Evolutionary conservation across 805 yeast species (phyloP), one percentile per base, ranked within the genome.

Genomic region (Groenewaldozyma salmanticensis): DNA sequence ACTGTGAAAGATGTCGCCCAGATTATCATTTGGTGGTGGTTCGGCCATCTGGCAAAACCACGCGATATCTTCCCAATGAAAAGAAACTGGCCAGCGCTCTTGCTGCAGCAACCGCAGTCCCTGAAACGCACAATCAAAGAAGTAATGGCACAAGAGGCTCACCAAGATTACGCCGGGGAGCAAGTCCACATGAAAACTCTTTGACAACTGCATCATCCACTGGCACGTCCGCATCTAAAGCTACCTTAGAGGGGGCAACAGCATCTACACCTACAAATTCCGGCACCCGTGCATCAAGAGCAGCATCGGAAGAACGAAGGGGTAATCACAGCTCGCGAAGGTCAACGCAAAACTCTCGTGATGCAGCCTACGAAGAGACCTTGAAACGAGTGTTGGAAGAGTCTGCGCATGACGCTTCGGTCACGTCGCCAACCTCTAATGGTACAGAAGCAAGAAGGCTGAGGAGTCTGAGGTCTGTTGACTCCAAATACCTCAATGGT

Each of bases 1-100:
- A 88, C 84, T 90, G 98, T 68, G 98, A 90, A 59, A 62, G 65
- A 49, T 90, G 98, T 65, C 75, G 79, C 48, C 96, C 96, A 1
- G 88, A 83, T 22, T 63, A 83, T 36, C 98, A 90, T 58, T 61
- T 72, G 3, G 64, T 81, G 15, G 62, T 61, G 13, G 70, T 70
- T 22, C 64, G 66, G 15, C 64, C 68, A 29, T 67, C 69, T 13
- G 72, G 72, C 24, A 70, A 69, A 40, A 71, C 68, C 31, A 66
- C 75, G 22, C 59, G 60, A 47, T 77, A 75, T 53, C 55, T 64
- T 51, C 82, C 74, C 4, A 67, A 62, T 15, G 68, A 37, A 13
- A 37, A 40, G 33, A 21, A 42, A 32, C 18, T 38, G 3, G 40
- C 35, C 16, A 5, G 11, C 7, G 11, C 29, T 9, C 11, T 24